These are phyloP conservation scores for Helminthosporium solani DNA, from an alignment of 2,329 filamentous ascomycete species.

Conservation along the genomic window DNA sequence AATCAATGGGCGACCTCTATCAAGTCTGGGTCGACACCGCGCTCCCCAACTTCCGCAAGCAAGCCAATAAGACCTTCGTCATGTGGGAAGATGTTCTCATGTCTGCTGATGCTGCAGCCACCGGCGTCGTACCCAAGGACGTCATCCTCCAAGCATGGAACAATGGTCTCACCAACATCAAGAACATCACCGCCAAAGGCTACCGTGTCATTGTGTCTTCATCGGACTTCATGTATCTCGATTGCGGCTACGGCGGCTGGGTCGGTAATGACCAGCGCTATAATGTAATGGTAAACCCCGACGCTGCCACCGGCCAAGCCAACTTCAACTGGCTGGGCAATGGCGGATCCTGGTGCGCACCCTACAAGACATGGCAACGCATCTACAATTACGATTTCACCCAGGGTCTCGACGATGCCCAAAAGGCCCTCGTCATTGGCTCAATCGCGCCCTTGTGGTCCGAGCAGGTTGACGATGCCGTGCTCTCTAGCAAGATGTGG, in stretches of 20 bases:
- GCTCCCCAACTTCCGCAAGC: conserved; percentile 52
- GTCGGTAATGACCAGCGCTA: conserved; percentile 59
- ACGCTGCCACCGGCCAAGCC: conserved; percentile 41
- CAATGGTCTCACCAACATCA: conserved; percentile 53
- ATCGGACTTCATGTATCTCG: conserved; percentile 58
- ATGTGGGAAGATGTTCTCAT: conserved; percentile 60
- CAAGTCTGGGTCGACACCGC: conserved; percentile 58
- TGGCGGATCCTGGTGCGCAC: conserved; percentile 59
- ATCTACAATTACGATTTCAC: conserved; percentile 62
- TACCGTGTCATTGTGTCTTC: conserved; percentile 60
- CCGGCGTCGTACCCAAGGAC: conserved; percentile 51
- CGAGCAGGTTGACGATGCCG: conserved; percentile 57
- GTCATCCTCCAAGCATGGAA: conserved; percentile 59
- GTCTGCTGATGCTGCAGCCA: conserved; percentile 44
- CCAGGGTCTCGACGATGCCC: conserved; percentile 47
- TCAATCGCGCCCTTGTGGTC: conserved; percentile 55
- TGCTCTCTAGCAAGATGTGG: conserved; percentile 56
- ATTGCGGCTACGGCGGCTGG: conserved; percentile 57
- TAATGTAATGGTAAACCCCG: conserved; percentile 55
- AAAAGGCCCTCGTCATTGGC: conserved; percentile 55
- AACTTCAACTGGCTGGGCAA: conserved; percentile 57
- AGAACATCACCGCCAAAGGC: conserved; percentile 52
- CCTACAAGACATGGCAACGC: conserved; percentile 62
- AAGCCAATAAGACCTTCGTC: conserved; percentile 52
- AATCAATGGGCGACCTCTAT: conserved; percentile 54